Evolutionary conservation across 2,329 filamentous ascomycete genomes (phyloP), one percentile per base, ranked within the genome.

Genomic region (Scolecobasidium constrictum): DNA sequence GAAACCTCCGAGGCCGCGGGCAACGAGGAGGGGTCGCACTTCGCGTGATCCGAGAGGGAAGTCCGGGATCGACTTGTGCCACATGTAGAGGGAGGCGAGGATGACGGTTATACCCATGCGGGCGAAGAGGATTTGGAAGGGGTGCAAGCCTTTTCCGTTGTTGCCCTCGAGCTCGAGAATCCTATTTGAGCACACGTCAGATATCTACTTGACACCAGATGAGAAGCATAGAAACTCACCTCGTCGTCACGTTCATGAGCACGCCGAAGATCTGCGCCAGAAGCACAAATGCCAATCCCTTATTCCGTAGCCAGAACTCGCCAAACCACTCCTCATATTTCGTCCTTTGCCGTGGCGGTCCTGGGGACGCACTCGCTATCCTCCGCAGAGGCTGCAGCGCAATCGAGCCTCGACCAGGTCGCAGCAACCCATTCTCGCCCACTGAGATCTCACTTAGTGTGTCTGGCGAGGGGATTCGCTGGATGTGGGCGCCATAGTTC

Each of bases 231-330:
- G 33, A 41, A 15, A 17, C 38, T 13, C 33, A 60, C 16, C 86
- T 72, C 1, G 86, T 84, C 33, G 78, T 78, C 7, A 93, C 75
- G 57, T 92, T 93, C 88, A 94, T 94, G 41, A 84, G 62, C 0
- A 82, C 79, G 2, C 81, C 86, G 52, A 94, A 94, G 26, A 92
- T 66, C 60, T 94, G 86, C 0, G 86, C 75, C 2, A 81, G 47
- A 15, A 87, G 67, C 35, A 94, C 84, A 35, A 87, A 67, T 17
- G 82, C 66, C 16, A 88, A 72, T 2, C 84, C 83, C 50, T 81
- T 80, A 53, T 92, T 87, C 42, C 67, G 64, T 4, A 61, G 49
- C 81, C 81, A 86, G 49, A 76, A 67, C 12, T 31, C 26, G 9
- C n/a, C 9, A 31, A 31, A n/a, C n/a, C n/a, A 9, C 26, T 31